Evolutionary conservation across 2,329 filamentous ascomycete species (phyloP).

Genomic region (Penicillium sp.): DNA sequence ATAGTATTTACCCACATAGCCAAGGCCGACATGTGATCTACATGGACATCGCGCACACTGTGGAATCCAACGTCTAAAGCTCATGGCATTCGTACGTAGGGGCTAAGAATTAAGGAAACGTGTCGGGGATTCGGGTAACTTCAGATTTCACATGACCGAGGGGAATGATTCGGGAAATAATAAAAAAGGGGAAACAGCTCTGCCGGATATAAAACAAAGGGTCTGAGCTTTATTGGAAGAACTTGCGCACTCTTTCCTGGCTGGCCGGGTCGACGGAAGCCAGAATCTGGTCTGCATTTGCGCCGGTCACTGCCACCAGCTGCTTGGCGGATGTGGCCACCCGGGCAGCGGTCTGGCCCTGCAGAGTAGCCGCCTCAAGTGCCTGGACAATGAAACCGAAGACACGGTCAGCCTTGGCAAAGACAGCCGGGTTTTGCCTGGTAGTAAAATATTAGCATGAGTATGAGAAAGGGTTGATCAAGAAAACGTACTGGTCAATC

Average conservation of each 20-base stretch:
- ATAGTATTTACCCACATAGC: background rate
- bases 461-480: background rate
- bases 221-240: constrained; percentile 62
- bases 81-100: constrained; percentile 13
- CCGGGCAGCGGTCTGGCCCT: constrained; percentile 75
- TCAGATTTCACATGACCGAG: constrained; percentile 28
- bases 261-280: constrained; percentile 74
- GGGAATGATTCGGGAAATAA: constrained; percentile 22
- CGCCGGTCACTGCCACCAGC: constrained; percentile 69
- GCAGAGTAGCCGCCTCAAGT: constrained; percentile 84
- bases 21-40: background rate
- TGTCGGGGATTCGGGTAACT: constrained; percentile 23
- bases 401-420: constrained; percentile 73
- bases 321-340: constrained; percentile 77
- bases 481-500: constrained; percentile 80
- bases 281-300: constrained; percentile 75
- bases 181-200: constrained; percentile 10
- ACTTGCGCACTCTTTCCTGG: constrained; percentile 74
- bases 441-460: constrained; percentile 14
- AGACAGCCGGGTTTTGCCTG: constrained; percentile 82
- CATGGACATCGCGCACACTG: background rate
- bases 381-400: constrained; percentile 86
- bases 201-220: constrained; percentile 24
- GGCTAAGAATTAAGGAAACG: constrained; percentile 18
- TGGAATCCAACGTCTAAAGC: constrained; percentile 5